Base-by-base conservation (phyloP, 768 basidiomycete species). In the Hypholoma fasciculare region DNA sequence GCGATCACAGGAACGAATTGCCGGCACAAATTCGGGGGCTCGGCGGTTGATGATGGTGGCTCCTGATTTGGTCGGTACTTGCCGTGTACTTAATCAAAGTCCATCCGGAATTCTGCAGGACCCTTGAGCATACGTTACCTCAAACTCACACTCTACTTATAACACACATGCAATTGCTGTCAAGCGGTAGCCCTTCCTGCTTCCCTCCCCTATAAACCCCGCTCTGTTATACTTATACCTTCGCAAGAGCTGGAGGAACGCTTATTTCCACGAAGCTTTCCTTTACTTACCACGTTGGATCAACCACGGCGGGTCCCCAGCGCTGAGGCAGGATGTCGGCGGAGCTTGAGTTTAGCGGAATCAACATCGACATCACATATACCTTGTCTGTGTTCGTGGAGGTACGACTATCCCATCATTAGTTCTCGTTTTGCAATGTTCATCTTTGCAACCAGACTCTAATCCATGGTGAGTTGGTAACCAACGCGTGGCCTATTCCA, bases 241-340 rank as follows among this genome's bases (percentile, higher is more conserved):
- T 34, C n/a, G n/a, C 51, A 26, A 37, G 43, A 17, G 43, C 12
- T 17, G 23, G 36, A 54, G 23, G 5, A 20, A 20, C 30, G 43
- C 43, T 14, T 47, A 54, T 54, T 54, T 54, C 54, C 54, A 54
- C 44, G 44, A 34, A 34, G 20, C 27, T 37, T 54, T 34, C 54
- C 44, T 19, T 34, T 8, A 14, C 40, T 27, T 34, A 36, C 42
- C 36, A 47, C 40, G 54, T 54, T 54, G 54, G 54, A 37, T 54
- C 34, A 14, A 54, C 54, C 44, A 38, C 27, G 36, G 54, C 17
- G 43, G 43, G 52, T 42, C 13, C 26, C 23, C 20, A 17, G 16
- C 40, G 26, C 52, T 30, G 30, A 44, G 42, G 54, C 43, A 54
- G 54, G 44, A 54, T 54, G 54, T 44, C 44, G 27, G 23, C 48